phyloP scores from a whole-genome alignment of 1,139 yeast species.

The Candida frijolesensis region DNA sequence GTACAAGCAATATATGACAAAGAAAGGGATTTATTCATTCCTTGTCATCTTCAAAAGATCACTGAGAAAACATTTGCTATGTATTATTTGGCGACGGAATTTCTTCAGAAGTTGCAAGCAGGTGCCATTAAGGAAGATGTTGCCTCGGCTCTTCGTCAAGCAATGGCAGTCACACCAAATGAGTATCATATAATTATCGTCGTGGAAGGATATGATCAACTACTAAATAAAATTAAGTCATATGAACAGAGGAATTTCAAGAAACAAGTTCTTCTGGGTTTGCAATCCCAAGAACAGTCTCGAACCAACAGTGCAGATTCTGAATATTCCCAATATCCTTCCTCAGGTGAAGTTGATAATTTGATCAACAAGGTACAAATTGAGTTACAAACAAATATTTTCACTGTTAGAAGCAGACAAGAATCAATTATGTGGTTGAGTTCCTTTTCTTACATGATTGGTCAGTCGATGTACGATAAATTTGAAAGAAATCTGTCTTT shows the following conservation, averaged over 20 bases:
- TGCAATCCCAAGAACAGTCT: slow-evolving; percentile 15
- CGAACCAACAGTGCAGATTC: slow-evolving; percentile 12
- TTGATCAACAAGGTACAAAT: slow-evolving; percentile 32
- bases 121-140: slow-evolving; percentile 19
- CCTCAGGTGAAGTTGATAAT: slow-evolving; percentile 40
- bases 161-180: slow-evolving; percentile 1
- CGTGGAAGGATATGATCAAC: slow-evolving; percentile 51
- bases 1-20: slow-evolving; percentile 45
- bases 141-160: slow-evolving; percentile 5
- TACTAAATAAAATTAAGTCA: slow-evolving; percentile 43
- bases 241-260: slow-evolving; percentile 50
- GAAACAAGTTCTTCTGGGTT: slow-evolving; percentile 34
- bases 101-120: slow-evolving; percentile 37
- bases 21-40: slow-evolving; percentile 53
- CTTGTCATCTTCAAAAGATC: slow-evolving; percentile 41
- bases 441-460: slow-evolving; percentile 59
- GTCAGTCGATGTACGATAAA: slow-evolving; percentile 56
- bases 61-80: slow-evolving; percentile 48
- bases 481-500: slow-evolving; percentile 53
- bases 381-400: slow-evolving; percentile 42
- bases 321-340: slow-evolving; percentile 22
- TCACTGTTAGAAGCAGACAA: slow-evolving; percentile 44
- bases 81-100: slow-evolving; percentile 48
- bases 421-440: slow-evolving; percentile 59
- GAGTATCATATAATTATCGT: slow-evolving; percentile 39